These are phyloP conservation scores for Ustilago trichophora DNA, from an alignment of 1,284 basidiomycete species.

Conservation along the genomic window DNA sequence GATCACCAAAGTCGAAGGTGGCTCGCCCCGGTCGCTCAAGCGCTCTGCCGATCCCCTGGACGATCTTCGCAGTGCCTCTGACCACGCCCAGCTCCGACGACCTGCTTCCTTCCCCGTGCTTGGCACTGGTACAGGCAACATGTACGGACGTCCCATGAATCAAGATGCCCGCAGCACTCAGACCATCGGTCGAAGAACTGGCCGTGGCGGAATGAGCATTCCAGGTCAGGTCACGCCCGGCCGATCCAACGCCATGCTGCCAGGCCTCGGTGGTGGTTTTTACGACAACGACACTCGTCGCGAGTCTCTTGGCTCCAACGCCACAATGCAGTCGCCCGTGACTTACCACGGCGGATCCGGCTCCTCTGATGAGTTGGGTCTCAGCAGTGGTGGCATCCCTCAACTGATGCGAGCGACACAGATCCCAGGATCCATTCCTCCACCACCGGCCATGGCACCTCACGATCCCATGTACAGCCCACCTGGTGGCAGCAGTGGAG, in stretches of 20 bases:
- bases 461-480: conserved; percentile 49
- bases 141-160: conserved; percentile 26
- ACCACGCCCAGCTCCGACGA: conserved; percentile 35
- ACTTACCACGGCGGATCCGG: conserved; percentile 23
- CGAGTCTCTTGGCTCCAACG: conserved; percentile 27
- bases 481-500: conserved; percentile 27
- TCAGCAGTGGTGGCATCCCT: conserved; percentile 26
- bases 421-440: conserved; percentile 28
- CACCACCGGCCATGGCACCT: conserved; percentile 15
- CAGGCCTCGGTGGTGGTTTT: conserved; percentile 23
- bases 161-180: conserved; percentile 35
- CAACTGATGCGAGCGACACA: conserved; percentile 47
- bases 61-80: conserved; percentile 25
- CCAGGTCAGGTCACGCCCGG: conserved; percentile 36
- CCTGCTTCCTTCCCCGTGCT: conserved; percentile 48
- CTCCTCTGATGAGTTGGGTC: conserved; percentile 36
- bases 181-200: conserved; percentile 22
- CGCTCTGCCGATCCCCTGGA: conserved; percentile 43
- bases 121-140: conserved; percentile 19
- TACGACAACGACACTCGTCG: conserved; percentile 34
- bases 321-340: conserved; percentile 31
- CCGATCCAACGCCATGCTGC: conserved; percentile 34
- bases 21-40: conserved; percentile 44
- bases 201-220: conserved; percentile 27
- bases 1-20: conserved; percentile 12